Conservation (phyloP, 2,329 filamentous ascomycete genomes). For the Coleophoma crateriformis region DNA sequence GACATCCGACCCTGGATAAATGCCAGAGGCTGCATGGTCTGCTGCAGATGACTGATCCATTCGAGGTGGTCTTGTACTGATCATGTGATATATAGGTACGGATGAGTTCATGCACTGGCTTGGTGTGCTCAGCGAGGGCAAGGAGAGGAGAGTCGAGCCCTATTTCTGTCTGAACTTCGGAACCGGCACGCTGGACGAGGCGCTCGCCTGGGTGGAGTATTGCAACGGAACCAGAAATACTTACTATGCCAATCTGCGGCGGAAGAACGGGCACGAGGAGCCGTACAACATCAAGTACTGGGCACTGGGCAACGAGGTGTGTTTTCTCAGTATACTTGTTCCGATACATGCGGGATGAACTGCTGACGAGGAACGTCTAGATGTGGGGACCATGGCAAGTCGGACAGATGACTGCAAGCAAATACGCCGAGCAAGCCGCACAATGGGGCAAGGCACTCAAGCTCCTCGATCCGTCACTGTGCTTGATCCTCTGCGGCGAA, state of each 20-base stretch:
- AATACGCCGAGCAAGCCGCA: constrained; percentile 49
- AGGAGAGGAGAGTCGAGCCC: constrained; percentile 60
- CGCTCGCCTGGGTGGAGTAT: constrained; percentile 77
- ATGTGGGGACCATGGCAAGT: constrained; percentile 38
- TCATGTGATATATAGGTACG: constrained; percentile 35
- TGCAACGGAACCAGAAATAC: constrained; percentile 76
- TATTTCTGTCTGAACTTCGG: constrained; percentile 80
- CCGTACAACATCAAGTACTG: constrained; percentile 83
- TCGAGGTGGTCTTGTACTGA: neutral
- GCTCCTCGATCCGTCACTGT: constrained; percentile 52
- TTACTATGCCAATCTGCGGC: constrained; percentile 75
- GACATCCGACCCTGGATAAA: neutral
- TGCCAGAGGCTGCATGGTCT: neutral
- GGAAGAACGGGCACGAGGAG: constrained; percentile 68
- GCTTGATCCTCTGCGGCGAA: constrained; percentile 60
- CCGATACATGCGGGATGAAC: neutral
- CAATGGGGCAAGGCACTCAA: constrained; percentile 55
- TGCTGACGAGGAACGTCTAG: constrained; percentile 6
- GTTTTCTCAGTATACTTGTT: neutral
- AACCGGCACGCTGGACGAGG: constrained; percentile 55
- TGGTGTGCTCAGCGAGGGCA: constrained; percentile 57
- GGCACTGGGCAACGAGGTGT: constrained; percentile 71
- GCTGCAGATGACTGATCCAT: no score
- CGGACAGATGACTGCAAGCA: constrained; percentile 49
- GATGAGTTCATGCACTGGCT: constrained; percentile 87